These are phyloP conservation scores for Tetramitus jugosus DNA, from an alignment of 208 protist genomes.

Conservation along the genomic window DNA sequence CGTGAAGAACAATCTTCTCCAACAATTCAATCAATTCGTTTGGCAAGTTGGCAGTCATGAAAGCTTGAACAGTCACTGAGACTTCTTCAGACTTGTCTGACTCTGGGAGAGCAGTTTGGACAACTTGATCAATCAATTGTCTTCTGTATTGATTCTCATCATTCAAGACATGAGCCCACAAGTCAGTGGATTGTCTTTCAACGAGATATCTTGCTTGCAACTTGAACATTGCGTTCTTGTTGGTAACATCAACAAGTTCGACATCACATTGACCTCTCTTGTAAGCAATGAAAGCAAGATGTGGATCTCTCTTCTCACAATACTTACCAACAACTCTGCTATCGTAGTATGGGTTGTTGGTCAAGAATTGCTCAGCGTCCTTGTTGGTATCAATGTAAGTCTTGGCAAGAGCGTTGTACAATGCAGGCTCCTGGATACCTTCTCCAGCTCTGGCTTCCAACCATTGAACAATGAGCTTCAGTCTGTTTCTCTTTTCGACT, in stretches of 20 bases:
- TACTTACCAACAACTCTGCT: slow-evolving; percentile 88
- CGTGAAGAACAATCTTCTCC: slow-evolving; percentile 98
- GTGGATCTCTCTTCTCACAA: slow-evolving; percentile 97
- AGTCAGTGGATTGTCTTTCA: slow-evolving; percentile 84
- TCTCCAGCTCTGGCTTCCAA: slow-evolving; percentile 80
- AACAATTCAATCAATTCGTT: slow-evolving; percentile 98
- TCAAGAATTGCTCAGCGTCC: slow-evolving; percentile 91
- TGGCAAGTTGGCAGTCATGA: slow-evolving; percentile 97
- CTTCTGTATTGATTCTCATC: slow-evolving; percentile 78
- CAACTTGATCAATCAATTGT: slow-evolving; percentile 93
- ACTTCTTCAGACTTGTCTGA: slow-evolving; percentile 92
- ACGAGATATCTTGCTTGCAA: slow-evolving; percentile 95
- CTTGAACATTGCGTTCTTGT: slow-evolving; percentile 93
- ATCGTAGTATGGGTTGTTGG: slow-evolving; percentile 94
- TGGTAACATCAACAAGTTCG: slow-evolving; percentile 92
- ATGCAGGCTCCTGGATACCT: slow-evolving; percentile 82
- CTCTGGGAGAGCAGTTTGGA: slow-evolving; percentile 95
- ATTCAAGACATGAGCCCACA: slow-evolving; percentile 91
- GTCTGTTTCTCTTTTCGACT: slow-evolving; percentile 68
- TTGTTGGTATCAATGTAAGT: slow-evolving; percentile 98
- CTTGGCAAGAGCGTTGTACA: slow-evolving; percentile 98
- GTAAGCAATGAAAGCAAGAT: slow-evolving; percentile 94
- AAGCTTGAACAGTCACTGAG: slow-evolving; percentile 94
- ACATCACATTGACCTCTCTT: slow-evolving; percentile 84
- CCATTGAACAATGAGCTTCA: slow-evolving; percentile 96